Conservation (phyloP, 768 basidiomycete genomes). For the Lentinula detonsa region DNA sequence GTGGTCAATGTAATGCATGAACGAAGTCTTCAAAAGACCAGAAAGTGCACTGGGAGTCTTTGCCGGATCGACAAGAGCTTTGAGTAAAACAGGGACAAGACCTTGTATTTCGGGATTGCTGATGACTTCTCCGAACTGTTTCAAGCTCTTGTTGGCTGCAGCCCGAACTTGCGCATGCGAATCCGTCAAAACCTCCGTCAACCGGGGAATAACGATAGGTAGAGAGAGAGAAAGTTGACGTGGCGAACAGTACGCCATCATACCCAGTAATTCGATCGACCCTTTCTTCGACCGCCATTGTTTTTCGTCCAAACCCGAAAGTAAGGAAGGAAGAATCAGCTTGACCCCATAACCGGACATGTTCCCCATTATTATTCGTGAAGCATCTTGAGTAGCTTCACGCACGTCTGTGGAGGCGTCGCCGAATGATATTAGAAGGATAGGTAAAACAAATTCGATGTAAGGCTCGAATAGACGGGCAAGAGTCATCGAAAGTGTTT, state of each 20-base stretch:
- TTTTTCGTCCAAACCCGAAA: conserved; percentile 92
- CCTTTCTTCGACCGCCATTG: conserved; percentile 99
- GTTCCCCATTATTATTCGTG: conserved; percentile 91
- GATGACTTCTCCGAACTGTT: conserved; percentile 98
- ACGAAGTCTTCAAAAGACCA: conserved; percentile 88
- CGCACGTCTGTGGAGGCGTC: conserved; percentile 84
- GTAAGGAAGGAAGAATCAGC: conserved; percentile 82
- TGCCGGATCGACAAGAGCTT: conserved; percentile 90
- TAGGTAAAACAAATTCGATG: conserved; percentile 74
- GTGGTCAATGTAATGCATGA: conserved; percentile 97
- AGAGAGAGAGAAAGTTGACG: conserved; percentile 90
- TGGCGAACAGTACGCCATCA: conserved; percentile 99
- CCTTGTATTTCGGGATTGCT: conserved; percentile 95
- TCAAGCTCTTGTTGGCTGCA: conserved; percentile 92
- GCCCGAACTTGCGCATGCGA: conserved; percentile 94
- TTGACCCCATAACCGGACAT: conserved; percentile 95
- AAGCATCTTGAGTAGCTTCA: conserved; percentile 89
- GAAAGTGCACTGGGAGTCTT: conserved; percentile 84
- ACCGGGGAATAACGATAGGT: conserved; percentile 93
- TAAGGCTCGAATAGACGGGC: conserved; percentile 94
- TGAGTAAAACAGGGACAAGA: conserved; percentile 83
- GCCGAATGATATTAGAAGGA: conserved; percentile 81
- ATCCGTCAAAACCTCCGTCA: conserved; percentile 93
- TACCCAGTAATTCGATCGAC: conserved; percentile 92
- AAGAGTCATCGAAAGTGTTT: conserved; percentile 81